Percentiles rank a stretch among this genome's conserved stretches.
Evolutionary conservation across 768 basidiomycete species (phyloP).

Genomic region (Trametes punicea): DNA sequence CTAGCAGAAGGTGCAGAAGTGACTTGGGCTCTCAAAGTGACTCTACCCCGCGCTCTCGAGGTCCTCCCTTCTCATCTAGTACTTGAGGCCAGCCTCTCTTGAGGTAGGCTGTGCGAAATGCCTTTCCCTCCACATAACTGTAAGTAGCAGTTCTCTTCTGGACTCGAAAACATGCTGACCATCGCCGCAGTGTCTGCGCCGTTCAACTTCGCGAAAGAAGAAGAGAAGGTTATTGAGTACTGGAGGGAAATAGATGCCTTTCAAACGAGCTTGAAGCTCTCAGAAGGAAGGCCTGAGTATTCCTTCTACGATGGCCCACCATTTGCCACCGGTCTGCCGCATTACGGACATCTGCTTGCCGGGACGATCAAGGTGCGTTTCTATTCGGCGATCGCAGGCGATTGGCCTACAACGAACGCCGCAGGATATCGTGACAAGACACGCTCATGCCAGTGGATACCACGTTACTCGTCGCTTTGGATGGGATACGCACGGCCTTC

Average conservation of each 20-base stretch:
- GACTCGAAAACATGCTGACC: not conserved
- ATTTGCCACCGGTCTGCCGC: conserved; percentile 94
- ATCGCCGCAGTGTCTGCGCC: conserved; percentile 56
- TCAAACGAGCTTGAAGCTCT: conserved; percentile 87
- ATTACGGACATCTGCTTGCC: conserved; percentile 91
- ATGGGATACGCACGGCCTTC: conserved; percentile 98
- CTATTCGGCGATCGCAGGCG: not conserved
- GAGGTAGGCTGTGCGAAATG: conserved; percentile 17
- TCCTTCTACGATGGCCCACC: conserved; percentile 98
- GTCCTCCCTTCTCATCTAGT: not conserved
- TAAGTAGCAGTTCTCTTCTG: conserved; percentile 14
- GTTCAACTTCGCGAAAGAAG: conserved; percentile 86
- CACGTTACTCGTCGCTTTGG: conserved; percentile 94
- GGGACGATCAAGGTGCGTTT: conserved; percentile 84
- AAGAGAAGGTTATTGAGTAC: conserved; percentile 84
- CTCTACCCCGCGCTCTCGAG: conserved; percentile 4
- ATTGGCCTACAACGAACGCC: conserved; percentile 7
- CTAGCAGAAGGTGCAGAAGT: not conserved
- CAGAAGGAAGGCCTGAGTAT: conserved; percentile 85
- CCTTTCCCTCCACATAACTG: conserved; percentile 30
- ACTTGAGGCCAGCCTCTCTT: not conserved
- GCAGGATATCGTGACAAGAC: conserved; percentile 96
- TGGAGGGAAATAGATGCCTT: conserved; percentile 99
- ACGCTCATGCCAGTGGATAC: conserved; percentile 89
- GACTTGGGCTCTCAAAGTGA: conserved; percentile 8